Evolutionary conservation across 2,329 filamentous ascomycete species (phyloP).

Genomic region (Tolypocladium guangdongense): DNA sequence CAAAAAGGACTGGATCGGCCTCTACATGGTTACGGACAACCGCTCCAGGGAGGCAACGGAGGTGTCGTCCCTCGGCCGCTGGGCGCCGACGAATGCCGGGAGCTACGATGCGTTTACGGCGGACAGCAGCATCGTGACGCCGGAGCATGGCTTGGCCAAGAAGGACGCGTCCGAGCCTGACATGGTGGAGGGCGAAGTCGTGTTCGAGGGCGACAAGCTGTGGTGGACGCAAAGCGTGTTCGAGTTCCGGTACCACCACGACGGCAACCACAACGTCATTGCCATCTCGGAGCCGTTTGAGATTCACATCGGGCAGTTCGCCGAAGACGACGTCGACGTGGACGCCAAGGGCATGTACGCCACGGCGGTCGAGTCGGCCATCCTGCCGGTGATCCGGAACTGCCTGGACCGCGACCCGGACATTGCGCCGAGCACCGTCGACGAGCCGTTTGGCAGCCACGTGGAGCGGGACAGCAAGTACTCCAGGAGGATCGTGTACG

Average conservation of each 20-base stretch:
- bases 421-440: constrained; percentile 68
- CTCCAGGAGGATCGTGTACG: constrained; percentile 82
- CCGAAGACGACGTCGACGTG: constrained; percentile 57
- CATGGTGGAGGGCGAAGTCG: constrained; percentile 66
- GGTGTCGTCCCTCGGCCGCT: constrained; percentile 76
- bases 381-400: constrained; percentile 78
- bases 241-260: constrained; percentile 94
- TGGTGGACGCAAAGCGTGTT: constrained; percentile 97
- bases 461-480: constrained; percentile 86
- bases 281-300: constrained; percentile 89
- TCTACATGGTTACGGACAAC: constrained; percentile 96
- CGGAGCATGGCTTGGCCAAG: constrained; percentile 47
- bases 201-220: constrained; percentile 84
- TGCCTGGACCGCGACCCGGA: constrained; percentile 89
- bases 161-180: constrained; percentile 43
- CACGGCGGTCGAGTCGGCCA: constrained; percentile 59
- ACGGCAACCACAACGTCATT: constrained; percentile 87
- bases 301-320: constrained; percentile 71
- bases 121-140: constrained; percentile 65
- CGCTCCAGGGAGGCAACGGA: constrained; percentile 73
- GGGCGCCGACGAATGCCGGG: constrained; percentile 70
- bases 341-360: constrained; percentile 52
- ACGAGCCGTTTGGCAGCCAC: constrained; percentile 74
- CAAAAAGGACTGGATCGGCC: constrained; percentile 87
- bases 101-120: constrained; percentile 65